Base-by-base conservation (phyloP, 108 stramenopile species). In the Cyclotella baltica region DNA sequence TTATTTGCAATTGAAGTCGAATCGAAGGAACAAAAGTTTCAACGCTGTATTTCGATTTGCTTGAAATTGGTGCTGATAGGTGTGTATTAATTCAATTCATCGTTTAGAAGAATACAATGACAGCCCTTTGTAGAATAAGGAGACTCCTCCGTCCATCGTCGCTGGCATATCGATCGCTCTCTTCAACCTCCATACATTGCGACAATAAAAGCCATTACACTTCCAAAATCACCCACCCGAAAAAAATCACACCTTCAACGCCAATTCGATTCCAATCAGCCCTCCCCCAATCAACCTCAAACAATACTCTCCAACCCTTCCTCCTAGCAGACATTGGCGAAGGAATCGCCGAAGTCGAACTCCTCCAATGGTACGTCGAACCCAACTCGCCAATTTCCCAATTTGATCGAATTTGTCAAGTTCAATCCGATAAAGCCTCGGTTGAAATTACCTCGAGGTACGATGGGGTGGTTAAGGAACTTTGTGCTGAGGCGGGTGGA, bases 361-460 rank as follows among this genome's bases (percentile, higher is more conserved):
- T 99, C 1, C 72, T 98, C 57, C 93, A 98, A 78, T 98, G 97
- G 98, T 97, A 90, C 62, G 95, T 99, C 18, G 47, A 80, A 30
- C 86, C 83, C 15, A 97, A 97, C 16, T 96, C 98, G 13, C 58
- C 58, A 9, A 90, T 99, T 2, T 62, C 78, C 35, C 94, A 98
- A 84, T 99, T 99, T 73, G 98, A 99, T 73, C 84, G 83, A 16
- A 81, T 99, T 20, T 98, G 98, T 64, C 94, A 98, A 86, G 99
- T 99, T 0, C 98, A 98, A 76, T 83, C 79, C 53, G 99, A 99
- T 78, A 99, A 99, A 88, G 98, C 99, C n/a, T 95, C 93, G 6
- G 98, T 98, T 0, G 98, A 98, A 76, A 98, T 99, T 58, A 97
- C 99, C 11, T 87, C 86, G 46, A 90, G 99, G 19, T 99, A 88